Base-by-base conservation (phyloP, 768 basidiomycete genomes). In the Lentinula sp. region DNA sequence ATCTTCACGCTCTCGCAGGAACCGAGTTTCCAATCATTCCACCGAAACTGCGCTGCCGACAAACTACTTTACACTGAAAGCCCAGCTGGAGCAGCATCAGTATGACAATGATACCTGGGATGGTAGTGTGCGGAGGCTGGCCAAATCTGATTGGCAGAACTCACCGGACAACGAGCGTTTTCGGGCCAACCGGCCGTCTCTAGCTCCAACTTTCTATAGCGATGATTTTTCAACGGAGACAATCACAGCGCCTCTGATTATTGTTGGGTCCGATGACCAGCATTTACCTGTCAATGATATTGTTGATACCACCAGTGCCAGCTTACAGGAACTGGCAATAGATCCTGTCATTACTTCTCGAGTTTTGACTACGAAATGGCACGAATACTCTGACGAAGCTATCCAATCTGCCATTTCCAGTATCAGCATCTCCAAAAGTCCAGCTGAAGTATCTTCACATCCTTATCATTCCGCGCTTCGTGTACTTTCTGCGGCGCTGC, bases 351-450 rank as follows among this genome's bases (percentile, higher is more conserved):
- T 77, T 12, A 72, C 76, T 1, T 69, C 77, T 1, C 79, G 84
- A 61, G 79, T 92, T 10, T 78, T 93, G 16, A 75, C 79, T 2
- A 88, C 85, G 8, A 81, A 77, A 68, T 94, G 91, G 90, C 91
- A 93, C 67, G 81, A 85, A 23, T 86, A 84, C 66, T 85, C 89
- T 2, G 90, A 93, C 70, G 84, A 89, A 53, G 86, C 81, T 1
- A 87, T 93, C 46, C 85, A 87, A 62, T 74, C 78, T 15, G 79
- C 84, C 3, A 81, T 92, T 23, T 80, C 88, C 0, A 73, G 73
- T 18, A 71, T 88, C 13, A 68, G 74, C 58, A 62, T 66, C 12
- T 70, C 77, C 3, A 79, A 82, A 39, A 79, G 82, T 0, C 80
- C 81, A 1, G 77, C 80, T 6, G 77, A 82, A 50, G 65, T 74